A percentile compares a stretch with the other conserved stretches of the same genome.
Evolutionary conservation across 2,329 filamentous ascomycete genomes (phyloP).

Genomic region (Dactylella cylindrospora): DNA sequence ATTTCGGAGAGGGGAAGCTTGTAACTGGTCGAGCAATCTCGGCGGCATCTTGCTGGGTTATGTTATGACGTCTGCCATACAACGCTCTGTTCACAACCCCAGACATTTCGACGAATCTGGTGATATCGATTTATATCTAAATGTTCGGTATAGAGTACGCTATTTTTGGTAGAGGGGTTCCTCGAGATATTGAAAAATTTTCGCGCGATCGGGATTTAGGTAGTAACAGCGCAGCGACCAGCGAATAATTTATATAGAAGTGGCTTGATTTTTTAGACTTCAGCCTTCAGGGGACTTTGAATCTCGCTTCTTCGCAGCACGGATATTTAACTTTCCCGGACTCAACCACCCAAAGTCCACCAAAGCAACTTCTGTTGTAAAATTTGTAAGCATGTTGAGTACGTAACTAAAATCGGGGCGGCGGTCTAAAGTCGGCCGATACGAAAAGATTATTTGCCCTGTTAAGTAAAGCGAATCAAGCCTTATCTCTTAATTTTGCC

Average conservation of each 20-base stretch:
- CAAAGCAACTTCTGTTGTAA: background rate
- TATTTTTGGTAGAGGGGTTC: too few species aligned
- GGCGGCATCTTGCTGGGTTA: slow-evolving; percentile 17
- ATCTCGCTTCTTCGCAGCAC: background rate
- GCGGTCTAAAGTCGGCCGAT: slow-evolving; percentile 26
- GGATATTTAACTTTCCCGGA: background rate
- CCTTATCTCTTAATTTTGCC: too few species aligned
- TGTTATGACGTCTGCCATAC: slow-evolving; percentile 29
- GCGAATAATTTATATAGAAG: too few species aligned
- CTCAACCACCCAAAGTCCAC: slow-evolving; percentile 6
- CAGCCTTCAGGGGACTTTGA: slow-evolving; percentile 21
- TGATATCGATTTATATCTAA: too few species aligned
- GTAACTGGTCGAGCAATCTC: slow-evolving; percentile 21
- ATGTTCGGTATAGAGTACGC: too few species aligned
- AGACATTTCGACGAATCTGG: too few species aligned
- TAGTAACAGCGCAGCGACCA: too few species aligned
- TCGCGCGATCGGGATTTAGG: too few species aligned
- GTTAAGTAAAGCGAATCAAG: background rate
- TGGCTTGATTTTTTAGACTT: too few species aligned
- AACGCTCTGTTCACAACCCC: slow-evolving; percentile 15
- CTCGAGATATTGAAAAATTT: too few species aligned
- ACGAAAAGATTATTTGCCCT: slow-evolving; percentile 6
- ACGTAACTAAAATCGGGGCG: slow-evolving; percentile 15
- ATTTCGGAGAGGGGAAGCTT: slow-evolving; percentile 35
- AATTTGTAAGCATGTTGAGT: slow-evolving; percentile 23